A percentile compares a stretch with the other conserved stretches of the same genome.
phyloP scores from a whole-genome alignment of 257 asterid species.

The Rehmannia glutinosa region DNA sequence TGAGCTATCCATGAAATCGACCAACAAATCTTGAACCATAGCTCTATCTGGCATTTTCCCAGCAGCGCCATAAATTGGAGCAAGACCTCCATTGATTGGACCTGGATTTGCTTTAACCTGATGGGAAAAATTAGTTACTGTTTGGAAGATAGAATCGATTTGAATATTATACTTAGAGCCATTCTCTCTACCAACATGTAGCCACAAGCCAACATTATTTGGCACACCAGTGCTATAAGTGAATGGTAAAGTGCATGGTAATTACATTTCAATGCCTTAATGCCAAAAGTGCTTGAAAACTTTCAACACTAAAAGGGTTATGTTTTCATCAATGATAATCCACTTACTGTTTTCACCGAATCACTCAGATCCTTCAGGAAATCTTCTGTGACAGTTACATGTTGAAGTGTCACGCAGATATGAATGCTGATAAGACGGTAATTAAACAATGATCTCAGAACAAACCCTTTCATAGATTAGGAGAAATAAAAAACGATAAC shows the following conservation, averaged over 20 bases:
- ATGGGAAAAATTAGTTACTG: too few relatives aligned
- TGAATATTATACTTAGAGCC: background rate
- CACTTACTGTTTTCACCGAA: slow-evolving; percentile 71
- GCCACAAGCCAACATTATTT: background rate
- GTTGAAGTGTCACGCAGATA: slow-evolving; percentile 96
- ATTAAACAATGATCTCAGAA: slow-evolving; percentile 1
- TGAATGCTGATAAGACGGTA: slow-evolving; percentile 63
- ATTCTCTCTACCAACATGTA: background rate
- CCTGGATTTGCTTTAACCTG: slow-evolving; percentile 97
- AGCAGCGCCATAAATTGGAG: slow-evolving; percentile 98
- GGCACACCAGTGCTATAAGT: background rate
- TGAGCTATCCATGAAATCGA: slow-evolving; percentile 85
- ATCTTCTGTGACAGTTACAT: slow-evolving; percentile 57
- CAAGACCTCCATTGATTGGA: slow-evolving; percentile 84
- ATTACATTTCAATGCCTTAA: background rate
- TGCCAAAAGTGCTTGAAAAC: background rate
- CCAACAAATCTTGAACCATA: slow-evolving; percentile 80
- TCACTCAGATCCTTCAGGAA: slow-evolving; percentile 74
- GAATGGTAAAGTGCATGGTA: too few relatives aligned
- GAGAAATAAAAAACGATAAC: background rate
- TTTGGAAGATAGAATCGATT: background rate
- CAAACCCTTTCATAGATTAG: background rate
- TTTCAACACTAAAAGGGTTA: background rate
- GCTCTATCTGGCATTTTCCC: slow-evolving; percentile 97
- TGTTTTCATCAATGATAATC: background rate